A percentile compares a stretch with the other conserved stretches of the same genome.
Conservation (phyloP, 139 green algal genomes). For the Chlamydomonas urium region DNA sequence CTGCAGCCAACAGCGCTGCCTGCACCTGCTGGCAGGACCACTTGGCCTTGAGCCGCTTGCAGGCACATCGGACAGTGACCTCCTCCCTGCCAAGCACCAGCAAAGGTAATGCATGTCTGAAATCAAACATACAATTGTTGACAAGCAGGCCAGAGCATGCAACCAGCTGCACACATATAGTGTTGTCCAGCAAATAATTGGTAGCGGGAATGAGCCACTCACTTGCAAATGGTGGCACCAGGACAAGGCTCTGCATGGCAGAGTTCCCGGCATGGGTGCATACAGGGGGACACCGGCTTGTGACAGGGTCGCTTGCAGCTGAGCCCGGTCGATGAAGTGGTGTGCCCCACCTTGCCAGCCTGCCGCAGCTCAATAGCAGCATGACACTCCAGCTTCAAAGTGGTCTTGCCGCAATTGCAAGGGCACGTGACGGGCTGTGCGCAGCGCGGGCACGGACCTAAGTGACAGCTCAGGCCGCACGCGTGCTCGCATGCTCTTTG, state of each 20-base stretch:
- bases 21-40: constrained; percentile 55
- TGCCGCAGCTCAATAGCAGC: constrained; percentile 12
- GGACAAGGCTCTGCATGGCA: constrained; percentile 68
- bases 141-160: too few relatives aligned
- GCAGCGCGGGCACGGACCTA: constrained; percentile 37
- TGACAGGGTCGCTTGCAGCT: constrained; percentile 63
- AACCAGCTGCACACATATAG: too few relatives aligned
- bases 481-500: constrained; percentile 49
- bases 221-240: too few relatives aligned
- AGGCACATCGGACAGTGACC: constrained; percentile 64
- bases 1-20: constrained; percentile 29
- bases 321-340: constrained; percentile 17
- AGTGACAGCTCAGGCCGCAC: constrained; percentile 60
- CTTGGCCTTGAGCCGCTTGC: constrained; percentile 57
- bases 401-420: constrained; percentile 67
- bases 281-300: constrained; percentile 47
- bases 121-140: too few relatives aligned
- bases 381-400: constrained; percentile 51
- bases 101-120: too few relatives aligned
- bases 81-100: too few relatives aligned
- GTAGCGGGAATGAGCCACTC: too few relatives aligned
- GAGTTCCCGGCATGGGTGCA: constrained; percentile 49
- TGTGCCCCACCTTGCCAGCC: not conserved
- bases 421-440: not conserved
- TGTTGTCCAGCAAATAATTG: too few relatives aligned